Evolutionary conservation across 768 basidiomycete species (phyloP).

Genomic region (Trametes villosa): DNA sequence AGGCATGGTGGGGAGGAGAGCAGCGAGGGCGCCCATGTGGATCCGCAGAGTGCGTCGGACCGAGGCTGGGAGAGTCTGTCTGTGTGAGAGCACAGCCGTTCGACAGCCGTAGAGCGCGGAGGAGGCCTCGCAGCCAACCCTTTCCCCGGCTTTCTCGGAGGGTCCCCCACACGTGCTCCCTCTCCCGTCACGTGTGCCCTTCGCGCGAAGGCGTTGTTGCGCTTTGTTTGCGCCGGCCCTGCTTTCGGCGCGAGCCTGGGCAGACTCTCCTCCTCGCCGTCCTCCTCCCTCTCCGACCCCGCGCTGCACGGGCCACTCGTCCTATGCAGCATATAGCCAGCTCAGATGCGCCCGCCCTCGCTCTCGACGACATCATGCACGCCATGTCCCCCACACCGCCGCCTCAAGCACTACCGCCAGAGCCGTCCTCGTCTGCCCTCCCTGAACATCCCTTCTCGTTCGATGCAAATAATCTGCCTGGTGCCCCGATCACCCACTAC

Average conservation of each 20-base stretch:
- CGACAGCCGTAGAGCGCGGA: no score
- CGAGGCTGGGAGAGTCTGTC: neutral
- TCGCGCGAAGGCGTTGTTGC: constrained; percentile 27
- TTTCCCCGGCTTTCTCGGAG: constrained; percentile 13
- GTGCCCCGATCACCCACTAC: neutral
- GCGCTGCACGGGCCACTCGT: neutral
- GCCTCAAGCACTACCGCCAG: constrained; percentile 27
- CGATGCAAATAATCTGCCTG: neutral
- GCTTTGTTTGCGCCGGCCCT: constrained; percentile 14
- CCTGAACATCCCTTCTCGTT: constrained; percentile 6
- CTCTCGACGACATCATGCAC: constrained; percentile 61
- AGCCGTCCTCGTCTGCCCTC: neutral
- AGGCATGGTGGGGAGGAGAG: constrained; percentile 27
- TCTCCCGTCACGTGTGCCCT: constrained; percentile 26
- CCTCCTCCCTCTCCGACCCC: neutral
- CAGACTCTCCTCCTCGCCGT: neutral
- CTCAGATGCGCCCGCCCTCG: constrained; percentile 45
- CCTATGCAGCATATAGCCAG: constrained; percentile 25
- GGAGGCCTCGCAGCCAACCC: no score
- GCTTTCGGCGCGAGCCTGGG: constrained; percentile 2
- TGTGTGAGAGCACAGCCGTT: no score
- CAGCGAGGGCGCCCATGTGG: constrained; percentile 11
- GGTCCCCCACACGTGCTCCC: neutral
- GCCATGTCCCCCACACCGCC: constrained; percentile 55
- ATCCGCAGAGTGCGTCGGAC: neutral